Conservation (phyloP, 352 stramenopile genomes). For the Thraustotheca clavata region DNA sequence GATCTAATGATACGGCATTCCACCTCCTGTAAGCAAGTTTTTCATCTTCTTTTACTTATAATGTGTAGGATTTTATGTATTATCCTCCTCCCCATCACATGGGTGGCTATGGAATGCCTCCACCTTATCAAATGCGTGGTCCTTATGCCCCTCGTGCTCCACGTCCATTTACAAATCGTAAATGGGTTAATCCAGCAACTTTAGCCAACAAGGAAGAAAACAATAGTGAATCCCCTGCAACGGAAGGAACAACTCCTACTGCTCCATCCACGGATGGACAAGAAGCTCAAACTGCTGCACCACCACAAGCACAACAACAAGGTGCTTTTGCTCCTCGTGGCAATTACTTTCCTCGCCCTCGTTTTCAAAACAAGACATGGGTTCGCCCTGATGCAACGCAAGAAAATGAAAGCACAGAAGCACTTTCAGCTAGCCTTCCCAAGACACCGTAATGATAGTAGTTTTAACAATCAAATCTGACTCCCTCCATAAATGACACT, state of each 20-base stretch:
- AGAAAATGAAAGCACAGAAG: slow-evolving; percentile 30
- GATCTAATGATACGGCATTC: slow-evolving; percentile 18
- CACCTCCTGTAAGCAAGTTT: slow-evolving; percentile 2
- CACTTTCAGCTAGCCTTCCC: slow-evolving; percentile 61
- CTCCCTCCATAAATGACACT: background rate
- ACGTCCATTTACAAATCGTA: slow-evolving; percentile 61
- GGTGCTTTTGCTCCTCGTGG: slow-evolving; percentile 50
- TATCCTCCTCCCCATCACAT: slow-evolving; percentile 11
- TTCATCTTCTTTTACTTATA: background rate
- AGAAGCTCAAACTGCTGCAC: slow-evolving; percentile 23
- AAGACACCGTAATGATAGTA: slow-evolving; percentile 41
- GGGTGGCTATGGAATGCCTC: slow-evolving; percentile 11
- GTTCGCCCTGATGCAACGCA: slow-evolving; percentile 58
- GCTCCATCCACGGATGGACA: background rate
- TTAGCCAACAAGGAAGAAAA: slow-evolving; percentile 20
- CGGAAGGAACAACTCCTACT: slow-evolving; percentile 14
- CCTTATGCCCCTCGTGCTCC: slow-evolving; percentile 3
- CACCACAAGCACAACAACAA: slow-evolving; percentile 48
- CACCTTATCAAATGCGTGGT: background rate
- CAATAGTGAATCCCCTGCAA: slow-evolving; percentile 25
- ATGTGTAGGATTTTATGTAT: slow-evolving; percentile 18
- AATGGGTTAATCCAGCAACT: slow-evolving; percentile 63
- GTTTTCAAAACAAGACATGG: slow-evolving; percentile 86
- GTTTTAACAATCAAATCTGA: background rate
- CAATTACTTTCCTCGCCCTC: slow-evolving; percentile 51